Evolutionary conservation across 768 basidiomycete species (phyloP).

Genomic region (Holtermannia corniformis): DNA sequence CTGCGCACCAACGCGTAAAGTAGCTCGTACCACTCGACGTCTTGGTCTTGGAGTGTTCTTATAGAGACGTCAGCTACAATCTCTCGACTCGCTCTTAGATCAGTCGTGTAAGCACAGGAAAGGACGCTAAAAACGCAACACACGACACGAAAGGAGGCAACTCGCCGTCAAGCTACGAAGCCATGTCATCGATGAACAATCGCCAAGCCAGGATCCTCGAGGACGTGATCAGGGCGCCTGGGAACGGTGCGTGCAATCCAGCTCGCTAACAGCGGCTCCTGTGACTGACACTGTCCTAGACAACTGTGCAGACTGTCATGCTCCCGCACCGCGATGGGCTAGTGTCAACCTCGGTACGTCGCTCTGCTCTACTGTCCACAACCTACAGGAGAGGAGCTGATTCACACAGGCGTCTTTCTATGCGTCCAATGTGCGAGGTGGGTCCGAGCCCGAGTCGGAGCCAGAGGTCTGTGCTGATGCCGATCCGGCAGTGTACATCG

Average conservation of each 20-base stretch:
- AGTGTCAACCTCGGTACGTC: constrained; percentile 77
- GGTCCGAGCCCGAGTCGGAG: not conserved
- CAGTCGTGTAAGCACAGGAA: too few relatives aligned
- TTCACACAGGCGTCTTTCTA: constrained; percentile 13
- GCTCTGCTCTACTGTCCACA: constrained; percentile 74
- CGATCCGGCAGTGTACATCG: constrained; percentile 59
- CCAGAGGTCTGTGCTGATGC: too few relatives aligned
- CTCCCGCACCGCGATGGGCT: constrained; percentile 76
- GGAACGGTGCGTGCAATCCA: constrained; percentile 53
- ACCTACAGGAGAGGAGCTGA: too few relatives aligned
- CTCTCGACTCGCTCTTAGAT: too few relatives aligned
- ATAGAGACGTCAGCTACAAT: too few relatives aligned
- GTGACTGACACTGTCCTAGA: too few relatives aligned
- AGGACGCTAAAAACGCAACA: not conserved
- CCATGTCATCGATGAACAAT: too few relatives aligned
- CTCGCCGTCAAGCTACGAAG: too few relatives aligned
- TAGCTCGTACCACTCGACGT: too few relatives aligned
- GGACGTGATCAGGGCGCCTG: constrained; percentile 58
- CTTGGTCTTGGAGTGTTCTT: too few relatives aligned
- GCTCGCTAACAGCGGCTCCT: constrained; percentile 3
- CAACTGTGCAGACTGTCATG: constrained; percentile 82
- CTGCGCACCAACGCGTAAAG: too few relatives aligned
- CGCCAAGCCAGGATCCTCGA: constrained; percentile 47
- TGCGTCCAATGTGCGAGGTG: constrained; percentile 70
- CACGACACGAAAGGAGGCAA: too few relatives aligned